These are phyloP conservation scores for Extremus antarcticus DNA, from an alignment of 495 filamentous ascomycete genomes.

Conservation along the genomic window DNA sequence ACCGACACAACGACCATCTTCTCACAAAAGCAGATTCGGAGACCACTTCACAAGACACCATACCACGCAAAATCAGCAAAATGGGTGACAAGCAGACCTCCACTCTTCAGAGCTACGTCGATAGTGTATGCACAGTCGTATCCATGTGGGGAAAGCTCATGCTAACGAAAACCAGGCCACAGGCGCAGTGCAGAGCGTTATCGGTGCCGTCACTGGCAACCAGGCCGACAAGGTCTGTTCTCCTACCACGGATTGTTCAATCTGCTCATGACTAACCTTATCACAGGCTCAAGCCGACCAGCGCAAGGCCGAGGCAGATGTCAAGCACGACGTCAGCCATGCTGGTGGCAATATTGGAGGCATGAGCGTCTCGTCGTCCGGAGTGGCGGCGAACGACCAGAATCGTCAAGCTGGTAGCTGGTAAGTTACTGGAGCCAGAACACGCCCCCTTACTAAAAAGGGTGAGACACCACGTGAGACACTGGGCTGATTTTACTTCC, in stretches of 20 bases:
- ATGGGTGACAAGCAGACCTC: constrained; percentile 22
- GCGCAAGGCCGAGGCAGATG: constrained; percentile 40
- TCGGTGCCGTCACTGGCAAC: constrained; percentile 69
- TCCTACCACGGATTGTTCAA: too few relatives aligned
- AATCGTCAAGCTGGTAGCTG: constrained; percentile 61
- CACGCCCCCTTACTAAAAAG: too few relatives aligned
- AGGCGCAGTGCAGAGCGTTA: constrained; percentile 57
- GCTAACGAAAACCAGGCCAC: constrained; percentile 55
- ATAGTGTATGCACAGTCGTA: constrained; percentile 1
- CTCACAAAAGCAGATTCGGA: background rate
- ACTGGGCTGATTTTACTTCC: too few relatives aligned
- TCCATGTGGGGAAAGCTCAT: background rate
- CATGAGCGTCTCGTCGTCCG: constrained; percentile 54
- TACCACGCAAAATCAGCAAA: background rate
- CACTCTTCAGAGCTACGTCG: constrained; percentile 23
- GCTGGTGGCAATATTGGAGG: constrained; percentile 61
- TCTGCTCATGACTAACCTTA: background rate
- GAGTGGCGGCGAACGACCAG: constrained; percentile 60
- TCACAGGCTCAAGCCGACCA: constrained; percentile 24
- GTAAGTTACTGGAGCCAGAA: too few relatives aligned
- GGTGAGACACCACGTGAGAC: too few relatives aligned
- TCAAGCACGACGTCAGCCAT: constrained; percentile 59
- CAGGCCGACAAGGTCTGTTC: constrained; percentile 48
- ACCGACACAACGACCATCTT: background rate
- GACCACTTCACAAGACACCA: background rate